phyloP scores from a whole-genome alignment of 2,329 filamentous ascomycete genomes.

The Capronia coronata region DNA sequence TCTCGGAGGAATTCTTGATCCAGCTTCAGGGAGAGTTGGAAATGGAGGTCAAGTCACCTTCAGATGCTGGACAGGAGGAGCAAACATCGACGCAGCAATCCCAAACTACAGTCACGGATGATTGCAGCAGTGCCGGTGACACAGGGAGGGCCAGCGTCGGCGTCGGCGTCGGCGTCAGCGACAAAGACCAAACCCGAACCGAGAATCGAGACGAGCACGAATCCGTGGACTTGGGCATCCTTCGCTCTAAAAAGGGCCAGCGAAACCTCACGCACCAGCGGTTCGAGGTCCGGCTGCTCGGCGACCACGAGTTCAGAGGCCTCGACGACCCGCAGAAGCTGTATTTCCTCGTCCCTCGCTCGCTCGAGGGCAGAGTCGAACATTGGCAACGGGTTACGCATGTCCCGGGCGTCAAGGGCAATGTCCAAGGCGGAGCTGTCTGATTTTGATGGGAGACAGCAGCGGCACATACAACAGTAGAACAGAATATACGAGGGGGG shows the following conservation, averaged over 20 bases:
- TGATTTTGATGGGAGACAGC: background rate
- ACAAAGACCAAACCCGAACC: background rate
- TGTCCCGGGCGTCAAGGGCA: slow-evolving; percentile 22
- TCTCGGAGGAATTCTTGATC: slow-evolving; percentile 22
- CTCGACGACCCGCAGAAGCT: slow-evolving; percentile 20
- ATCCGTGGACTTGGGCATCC: slow-evolving; percentile 2
- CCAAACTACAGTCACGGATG: background rate
- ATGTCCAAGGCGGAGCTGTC: slow-evolving; percentile 5
- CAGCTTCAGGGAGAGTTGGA: slow-evolving; percentile 19
- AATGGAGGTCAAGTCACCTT: background rate
- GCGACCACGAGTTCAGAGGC: slow-evolving; percentile 23
- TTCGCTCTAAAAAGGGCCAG: slow-evolving; percentile 12
- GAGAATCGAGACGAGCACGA: background rate
- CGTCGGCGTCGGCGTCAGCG: too few relatives aligned
- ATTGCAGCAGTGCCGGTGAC: background rate
- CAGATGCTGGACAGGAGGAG: background rate
- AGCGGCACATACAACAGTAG: too few relatives aligned
- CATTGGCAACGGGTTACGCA: slow-evolving; percentile 24
- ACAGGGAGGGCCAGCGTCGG: too few relatives aligned
- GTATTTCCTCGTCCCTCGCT: slow-evolving; percentile 23
- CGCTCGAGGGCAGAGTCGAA: slow-evolving; percentile 20
- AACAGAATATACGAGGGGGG: too few relatives aligned
- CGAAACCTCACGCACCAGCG: slow-evolving; percentile 14
- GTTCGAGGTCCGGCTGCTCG: slow-evolving; percentile 21
- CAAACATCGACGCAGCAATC: background rate